Evolutionary conservation across 768 basidiomycete genomes (phyloP), one percentile per base, ranked within the genome.

Genomic region (Russula griseocarnosa): DNA sequence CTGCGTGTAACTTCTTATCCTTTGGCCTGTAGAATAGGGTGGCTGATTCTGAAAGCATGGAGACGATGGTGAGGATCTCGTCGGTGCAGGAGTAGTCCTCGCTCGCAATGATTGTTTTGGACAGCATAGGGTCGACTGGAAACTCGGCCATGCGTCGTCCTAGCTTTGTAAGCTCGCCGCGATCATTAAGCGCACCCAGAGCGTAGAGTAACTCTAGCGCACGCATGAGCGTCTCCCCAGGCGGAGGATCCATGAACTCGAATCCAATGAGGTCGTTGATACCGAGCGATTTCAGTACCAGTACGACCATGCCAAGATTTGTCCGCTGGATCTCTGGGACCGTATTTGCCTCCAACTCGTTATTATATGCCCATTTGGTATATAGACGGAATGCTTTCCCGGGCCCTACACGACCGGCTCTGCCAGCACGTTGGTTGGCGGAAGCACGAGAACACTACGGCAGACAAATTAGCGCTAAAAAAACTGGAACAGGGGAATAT

Each of bases 311-410:
- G 56, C 90, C 94, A 55, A 99, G 79, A 72, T 98, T 99, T 22
- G 97, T 98, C n/a, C 97, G 86, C 71, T 98, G 97, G 61, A 99
- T 99, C 75, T 99, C 97, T 24, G 97, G 97, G 0, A 98, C 89
- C 1, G 97, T 98, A 73, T 97, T 96, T 69, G 93, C 91, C 71
- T 98, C 93, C 49, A 99, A 80, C 74, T 99, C 97, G 75, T 98
- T 98, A 53, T 86, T 77, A 73, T 88, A 99, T 0, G 97, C 97
- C 93, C 95, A 98, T 74, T 98, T 98, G 22, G 97, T 99, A 76
- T 95, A 98, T 22, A 99, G 78, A n/a, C 97, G 86, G 81, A 99
- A 99, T 20, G 95, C 86, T 75, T 99, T 98, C 18, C 97, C 97
- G 14, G 97, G 94, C 2, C 97, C 97, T 18, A 99, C 97, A 68